A percentile compares a stretch with the other conserved stretches of the same genome.
Conservation (phyloP, 805 yeast species). For the Candida khao-thaluensis region DNA sequence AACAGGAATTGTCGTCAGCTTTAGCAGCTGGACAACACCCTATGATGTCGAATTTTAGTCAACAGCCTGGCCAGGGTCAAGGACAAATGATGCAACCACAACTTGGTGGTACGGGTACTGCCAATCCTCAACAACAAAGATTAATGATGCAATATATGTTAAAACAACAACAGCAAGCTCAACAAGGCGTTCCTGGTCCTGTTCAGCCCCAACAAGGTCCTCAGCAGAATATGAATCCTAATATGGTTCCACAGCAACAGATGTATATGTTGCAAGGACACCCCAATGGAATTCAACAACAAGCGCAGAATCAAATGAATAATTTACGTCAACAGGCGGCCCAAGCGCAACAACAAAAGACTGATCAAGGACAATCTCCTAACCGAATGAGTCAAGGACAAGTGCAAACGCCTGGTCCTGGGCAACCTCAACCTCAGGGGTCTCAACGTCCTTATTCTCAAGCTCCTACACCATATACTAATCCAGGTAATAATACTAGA, state of each 20-base stretch:
- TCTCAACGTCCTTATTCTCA: conserved; percentile 8
- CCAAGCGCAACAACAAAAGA: conserved; percentile 18
- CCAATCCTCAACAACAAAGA: conserved; percentile 10
- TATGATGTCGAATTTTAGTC: conserved; percentile 5
- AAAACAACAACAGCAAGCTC: conserved; percentile 13
- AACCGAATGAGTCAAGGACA: neutral
- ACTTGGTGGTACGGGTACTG: conserved; percentile 9
- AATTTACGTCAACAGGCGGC: conserved; percentile 46
- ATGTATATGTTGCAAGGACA: conserved; percentile 26
- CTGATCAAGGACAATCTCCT: conserved; percentile 2
- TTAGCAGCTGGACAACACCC: conserved; percentile 3
- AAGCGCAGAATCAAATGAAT: conserved; percentile 51
- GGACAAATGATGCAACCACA: conserved; percentile 4
- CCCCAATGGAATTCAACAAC: conserved; percentile 39
- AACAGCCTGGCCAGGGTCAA: conserved; percentile 16
- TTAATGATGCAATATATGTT: conserved; percentile 13
- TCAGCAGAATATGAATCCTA: conserved; percentile 6
- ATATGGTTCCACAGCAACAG: conserved; percentile 26
- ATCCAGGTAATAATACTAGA: conserved; percentile 3
- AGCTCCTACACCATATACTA: conserved; percentile 7
- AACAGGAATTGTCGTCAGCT: conserved; percentile 37
- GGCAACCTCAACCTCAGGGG: neutral
- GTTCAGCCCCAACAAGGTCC: conserved; percentile 1
- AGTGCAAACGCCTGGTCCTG: neutral
- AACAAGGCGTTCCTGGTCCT: conserved; percentile 3